Evolutionary conservation across 805 yeast species (phyloP).

Genomic region (Zygotorulaspora sp.): DNA sequence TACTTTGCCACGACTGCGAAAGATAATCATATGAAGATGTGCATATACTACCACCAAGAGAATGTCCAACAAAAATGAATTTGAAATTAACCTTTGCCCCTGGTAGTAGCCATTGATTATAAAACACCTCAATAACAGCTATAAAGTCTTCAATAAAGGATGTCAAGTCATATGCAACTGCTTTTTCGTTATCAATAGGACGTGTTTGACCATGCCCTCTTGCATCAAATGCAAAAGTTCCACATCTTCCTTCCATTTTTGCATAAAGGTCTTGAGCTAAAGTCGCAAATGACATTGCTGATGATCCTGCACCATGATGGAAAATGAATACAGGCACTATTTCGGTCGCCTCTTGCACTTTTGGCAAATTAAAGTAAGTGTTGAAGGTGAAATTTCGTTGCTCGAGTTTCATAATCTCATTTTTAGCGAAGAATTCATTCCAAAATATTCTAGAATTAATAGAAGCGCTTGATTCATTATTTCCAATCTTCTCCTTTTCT

Average conservation of each 20-base stretch:
- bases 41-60: slow-evolving; percentile 86
- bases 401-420: slow-evolving; percentile 11
- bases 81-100: slow-evolving; percentile 20
- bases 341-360: slow-evolving; percentile 14
- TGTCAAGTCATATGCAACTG: slow-evolving; percentile 42
- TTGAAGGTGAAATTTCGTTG: slow-evolving; percentile 38
- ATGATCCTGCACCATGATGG: slow-evolving; percentile 96
- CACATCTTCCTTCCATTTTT: slow-evolving; percentile 44
- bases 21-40: slow-evolving; percentile 45
- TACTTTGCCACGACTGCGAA: slow-evolving; percentile 16
- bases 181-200: slow-evolving; percentile 25
- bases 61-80: slow-evolving; percentile 75
- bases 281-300: slow-evolving; percentile 69
- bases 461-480: neutral
- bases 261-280: slow-evolving; percentile 38
- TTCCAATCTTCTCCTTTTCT: neutral
- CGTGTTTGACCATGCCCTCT: slow-evolving; percentile 76
- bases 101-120: slow-evolving; percentile 14
- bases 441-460: slow-evolving; percentile 18
- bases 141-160: slow-evolving; percentile 56
- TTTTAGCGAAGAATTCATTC: slow-evolving; percentile 25
- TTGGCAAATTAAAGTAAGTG: slow-evolving; percentile 56
- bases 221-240: slow-evolving; percentile 68
- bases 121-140: slow-evolving; percentile 43
- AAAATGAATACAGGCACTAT: slow-evolving; percentile 58